Evolutionary conservation across 768 basidiomycete genomes (phyloP), one percentile per base, ranked within the genome.

Genomic region (Coprinopsis sp.): DNA sequence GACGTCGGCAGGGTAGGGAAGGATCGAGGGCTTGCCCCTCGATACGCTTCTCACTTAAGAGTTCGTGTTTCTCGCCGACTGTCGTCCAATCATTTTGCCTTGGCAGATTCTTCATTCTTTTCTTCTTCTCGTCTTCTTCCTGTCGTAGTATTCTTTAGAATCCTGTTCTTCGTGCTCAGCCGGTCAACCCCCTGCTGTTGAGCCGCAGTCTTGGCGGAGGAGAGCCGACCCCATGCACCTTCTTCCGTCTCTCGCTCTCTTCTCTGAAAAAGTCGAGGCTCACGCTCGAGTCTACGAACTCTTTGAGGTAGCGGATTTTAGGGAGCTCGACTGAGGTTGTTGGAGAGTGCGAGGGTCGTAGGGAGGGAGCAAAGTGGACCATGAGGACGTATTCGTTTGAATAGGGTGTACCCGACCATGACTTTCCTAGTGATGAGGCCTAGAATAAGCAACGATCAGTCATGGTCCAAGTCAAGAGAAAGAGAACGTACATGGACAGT

Each of bases 401-500:
- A 25, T 59, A 62, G 6, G 53, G 54, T 23, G 55, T 51, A 6
- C 60, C 64, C 7, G 59, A 60, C 12, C 46, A 46, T 5, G 62
- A 64, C 30, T 53, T 50, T 6, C 61, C 64, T 1, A 22, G 44
- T 4, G 64, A 56, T 12, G 57, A 60, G 24, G 58, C 59, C 64
- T 67, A 39, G 5, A 27, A 19, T 24, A 30, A 37, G 22, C 13
- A 36, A 33, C 19, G n/a, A 28, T 28, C n/a, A 36, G 30, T 12
- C 33, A 34, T 27, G 39, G 44, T 28, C 10, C n/a, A 19, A 13
- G 46, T 30, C 25, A 33, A 16, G 14, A 44, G n/a, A 30, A 24
- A 40, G 44, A 37, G 45, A 24, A 23, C 61, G 36, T 54, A 65
- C 66, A 55, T 67, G 67, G 7, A 64, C 46, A 10, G 64, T 62